Evolutionary conservation across 1,284 basidiomycete genomes (phyloP).

Genomic region (Malassezia furfur): DNA sequence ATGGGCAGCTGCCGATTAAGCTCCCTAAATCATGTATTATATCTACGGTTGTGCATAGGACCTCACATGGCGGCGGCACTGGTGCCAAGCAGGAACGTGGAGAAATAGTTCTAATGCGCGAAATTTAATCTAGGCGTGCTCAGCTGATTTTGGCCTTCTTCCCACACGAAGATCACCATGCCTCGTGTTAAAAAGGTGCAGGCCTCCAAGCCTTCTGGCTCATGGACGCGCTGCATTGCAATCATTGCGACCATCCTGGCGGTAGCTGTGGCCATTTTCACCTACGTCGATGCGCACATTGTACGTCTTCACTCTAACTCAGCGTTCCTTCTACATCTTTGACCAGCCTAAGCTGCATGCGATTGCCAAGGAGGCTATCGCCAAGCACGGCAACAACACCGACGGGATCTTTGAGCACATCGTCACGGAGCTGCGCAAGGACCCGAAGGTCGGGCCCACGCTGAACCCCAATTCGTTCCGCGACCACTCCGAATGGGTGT

Average conservation of each 20-base stretch:
- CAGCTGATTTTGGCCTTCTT: not conserved
- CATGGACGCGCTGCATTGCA: not conserved
- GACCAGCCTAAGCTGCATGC: constrained; percentile 32
- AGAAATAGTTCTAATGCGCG: no score
- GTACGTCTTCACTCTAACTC: not conserved
- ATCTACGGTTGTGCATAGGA: not conserved
- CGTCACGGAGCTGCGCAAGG: constrained; percentile 24
- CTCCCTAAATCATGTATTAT: not conserved
- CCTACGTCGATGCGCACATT: constrained; percentile 1
- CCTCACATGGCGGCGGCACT: no score
- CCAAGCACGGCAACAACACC: constrained; percentile 30
- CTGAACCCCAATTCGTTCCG: constrained; percentile 36
- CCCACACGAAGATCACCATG: not conserved
- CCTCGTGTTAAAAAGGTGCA: not conserved
- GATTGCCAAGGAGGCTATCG: constrained; percentile 28
- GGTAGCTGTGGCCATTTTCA: not conserved
- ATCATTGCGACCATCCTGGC: constrained; percentile 12
- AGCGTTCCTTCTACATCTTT: constrained; percentile 40
- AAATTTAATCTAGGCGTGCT: no score
- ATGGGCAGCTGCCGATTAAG: constrained; percentile 19
- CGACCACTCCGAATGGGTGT: constrained; percentile 70
- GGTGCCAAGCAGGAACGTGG: no score
- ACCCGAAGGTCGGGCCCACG: constrained; percentile 31
- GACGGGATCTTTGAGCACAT: constrained; percentile 42
- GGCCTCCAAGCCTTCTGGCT: not conserved